A percentile compares a stretch with the other conserved stretches of the same genome.
phyloP scores from a whole-genome alignment of 2,329 filamentous ascomycete genomes.

The Ploettnerulaceae sp. region DNA sequence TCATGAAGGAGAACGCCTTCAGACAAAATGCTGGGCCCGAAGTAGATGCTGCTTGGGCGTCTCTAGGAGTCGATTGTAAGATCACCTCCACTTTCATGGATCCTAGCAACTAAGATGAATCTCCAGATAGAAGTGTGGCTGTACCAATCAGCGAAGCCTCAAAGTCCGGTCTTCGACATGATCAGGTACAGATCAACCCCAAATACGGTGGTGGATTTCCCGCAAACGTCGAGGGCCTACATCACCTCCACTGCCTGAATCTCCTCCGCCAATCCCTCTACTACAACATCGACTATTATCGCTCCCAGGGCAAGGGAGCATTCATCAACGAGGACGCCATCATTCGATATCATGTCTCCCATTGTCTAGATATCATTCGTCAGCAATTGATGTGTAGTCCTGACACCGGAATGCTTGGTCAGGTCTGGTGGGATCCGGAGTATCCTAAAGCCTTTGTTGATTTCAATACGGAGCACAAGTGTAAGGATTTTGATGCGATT shows the following conservation, averaged over 20 bases:
- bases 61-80: slow-evolving; percentile 46
- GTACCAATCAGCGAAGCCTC: slow-evolving; percentile 39
- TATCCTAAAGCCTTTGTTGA: slow-evolving; percentile 43
- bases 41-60: slow-evolving; percentile 49
- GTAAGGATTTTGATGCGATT: slow-evolving; percentile 49
- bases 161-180: slow-evolving; percentile 39
- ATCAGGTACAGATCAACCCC: slow-evolving; percentile 47
- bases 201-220: slow-evolving; percentile 49
- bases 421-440: slow-evolving; percentile 47
- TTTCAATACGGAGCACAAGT: slow-evolving; percentile 50
- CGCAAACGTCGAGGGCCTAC: slow-evolving; percentile 43
- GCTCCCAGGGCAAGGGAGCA: slow-evolving; percentile 39
- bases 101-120: slow-evolving; percentile 1
- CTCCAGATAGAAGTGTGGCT: slow-evolving; percentile 38
- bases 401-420: slow-evolving; percentile 48
- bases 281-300: slow-evolving; percentile 51
- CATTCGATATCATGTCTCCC: slow-evolving; percentile 46
- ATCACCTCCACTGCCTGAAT: slow-evolving; percentile 50
- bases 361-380: slow-evolving; percentile 51
- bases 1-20: slow-evolving; percentile 48
- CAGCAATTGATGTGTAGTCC: slow-evolving; percentile 52
- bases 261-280: slow-evolving; percentile 47
- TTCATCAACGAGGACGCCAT: slow-evolving; percentile 47
- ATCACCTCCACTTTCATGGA: background rate
- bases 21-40: slow-evolving; percentile 42